A percentile compares a stretch with the other conserved stretches of the same genome.
Conservation (phyloP, 192 early-diverging fungal species). For the Spinellus fusiger region DNA sequence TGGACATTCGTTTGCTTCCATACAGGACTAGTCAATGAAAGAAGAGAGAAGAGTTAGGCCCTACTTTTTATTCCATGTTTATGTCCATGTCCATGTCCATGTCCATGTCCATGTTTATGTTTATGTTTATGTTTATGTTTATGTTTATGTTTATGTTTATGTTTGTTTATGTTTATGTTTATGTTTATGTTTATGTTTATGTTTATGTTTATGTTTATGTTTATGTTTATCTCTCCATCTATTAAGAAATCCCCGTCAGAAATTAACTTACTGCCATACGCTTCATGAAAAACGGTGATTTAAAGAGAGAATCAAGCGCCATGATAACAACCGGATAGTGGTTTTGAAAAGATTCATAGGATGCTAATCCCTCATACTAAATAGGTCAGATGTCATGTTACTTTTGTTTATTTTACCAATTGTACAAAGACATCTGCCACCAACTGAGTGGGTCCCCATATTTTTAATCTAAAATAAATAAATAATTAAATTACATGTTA, state of each 20-base stretch:
- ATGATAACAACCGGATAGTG: slow-evolving; percentile 4
- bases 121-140: not conserved
- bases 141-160: not conserved
- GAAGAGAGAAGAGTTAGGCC: too few relatives aligned
- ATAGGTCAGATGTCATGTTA: not conserved
- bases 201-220: not conserved
- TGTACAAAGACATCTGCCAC: slow-evolving; percentile 9
- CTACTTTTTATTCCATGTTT: too few relatives aligned
- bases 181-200: not conserved
- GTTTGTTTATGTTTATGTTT: not conserved
- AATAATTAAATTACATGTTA: not conserved
- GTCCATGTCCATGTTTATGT: not conserved
- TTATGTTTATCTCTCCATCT: not conserved
- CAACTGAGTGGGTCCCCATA: slow-evolving; percentile 14
- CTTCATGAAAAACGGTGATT: slow-evolving; percentile 5
- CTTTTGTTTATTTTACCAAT: too few relatives aligned
- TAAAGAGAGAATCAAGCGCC: slow-evolving; percentile 7
- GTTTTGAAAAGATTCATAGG: slow-evolving; percentile 3
- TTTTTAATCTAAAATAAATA: slow-evolving; percentile 1
- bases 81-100: too few relatives aligned
- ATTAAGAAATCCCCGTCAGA: not conserved
- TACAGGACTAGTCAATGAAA: too few relatives aligned
- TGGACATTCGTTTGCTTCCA: too few relatives aligned
- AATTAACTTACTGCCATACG: not conserved
- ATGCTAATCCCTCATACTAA: slow-evolving; percentile 1